Base-by-base conservation (phyloP, 2,329 filamentous ascomycete species). In the Decorospora gaudefroyi region DNA sequence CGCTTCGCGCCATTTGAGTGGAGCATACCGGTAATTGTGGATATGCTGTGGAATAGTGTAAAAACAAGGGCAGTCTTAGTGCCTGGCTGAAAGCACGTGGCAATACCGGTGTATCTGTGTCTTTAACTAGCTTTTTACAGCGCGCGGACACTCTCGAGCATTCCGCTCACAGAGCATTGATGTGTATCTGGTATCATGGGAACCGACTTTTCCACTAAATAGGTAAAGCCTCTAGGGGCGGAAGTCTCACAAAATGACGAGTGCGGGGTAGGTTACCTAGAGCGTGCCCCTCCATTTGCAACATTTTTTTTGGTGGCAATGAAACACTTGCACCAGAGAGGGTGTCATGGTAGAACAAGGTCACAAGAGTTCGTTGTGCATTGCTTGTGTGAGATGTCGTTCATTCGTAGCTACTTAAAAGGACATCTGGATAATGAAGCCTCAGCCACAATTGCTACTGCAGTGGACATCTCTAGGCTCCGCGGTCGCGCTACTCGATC, bases 211-310 rank as follows among this genome's bases (percentile, higher is more conserved):
- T 4, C n/a, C 4, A 16, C 9, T 4, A 13, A n/a, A 30, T 30
- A 9, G 28, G 11, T n/a, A 27, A 27, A 27, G 4, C 11, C 25
- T n/a, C 34, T 39, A 12, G 35, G 25, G 38, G 22, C 32, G 31
- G 23, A 26, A 19, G 9, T 30, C 15, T 22, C 16, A 18, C 8
- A 6, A 28, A 29, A 46, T 46, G 43, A 46, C 43, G 43, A 46
- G 28, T 46, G 43, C 43, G 43, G 43, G 43, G 43, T 42, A 46
- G 22, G 33, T 6, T 11, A 12, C 11, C n/a, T n/a, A n/a, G n/a
- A n/a, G n/a, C n/a, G n/a, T 46, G 38, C 43, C 43, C 43, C 43
- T 39, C 43, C 8, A 23, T 46, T n/a, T n/a, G n/a, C n/a, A n/a
- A n/a, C n/a, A n/a, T n/a, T n/a, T n/a, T n/a, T n/a, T n/a, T n/a